phyloP scores from a whole-genome alignment of 306 rosid genomes.

The Trifolium pratense region DNA sequence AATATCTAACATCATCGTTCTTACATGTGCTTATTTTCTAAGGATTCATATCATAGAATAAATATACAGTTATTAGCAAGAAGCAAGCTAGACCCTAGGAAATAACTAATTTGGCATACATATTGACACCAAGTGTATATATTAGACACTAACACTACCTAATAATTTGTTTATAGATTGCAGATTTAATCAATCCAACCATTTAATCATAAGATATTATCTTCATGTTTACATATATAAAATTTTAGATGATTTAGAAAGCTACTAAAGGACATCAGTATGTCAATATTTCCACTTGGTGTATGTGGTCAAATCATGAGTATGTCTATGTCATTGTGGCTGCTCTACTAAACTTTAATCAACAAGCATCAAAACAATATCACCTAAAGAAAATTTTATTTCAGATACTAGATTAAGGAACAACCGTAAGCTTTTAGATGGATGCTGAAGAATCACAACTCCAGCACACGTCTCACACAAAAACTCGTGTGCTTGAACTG shows the following conservation, averaged over 20 bases:
- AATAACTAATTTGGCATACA: neutral
- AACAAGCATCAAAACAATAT: neutral
- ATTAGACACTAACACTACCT: neutral
- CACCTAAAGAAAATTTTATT: neutral
- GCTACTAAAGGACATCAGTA: neutral
- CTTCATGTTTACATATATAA: neutral
- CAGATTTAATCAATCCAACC: neutral
- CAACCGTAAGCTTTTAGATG: slow-evolving; percentile 1
- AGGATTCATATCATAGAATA: slow-evolving; percentile 13
- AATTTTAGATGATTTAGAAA: slow-evolving; percentile 1
- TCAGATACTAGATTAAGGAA: slow-evolving; percentile 11
- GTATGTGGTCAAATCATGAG: neutral
- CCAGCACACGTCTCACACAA: neutral
- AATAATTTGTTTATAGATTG: neutral
- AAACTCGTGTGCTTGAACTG: neutral
- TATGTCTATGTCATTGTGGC: slow-evolving; percentile 1
- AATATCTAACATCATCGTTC: slow-evolving; percentile 8
- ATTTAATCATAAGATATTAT: neutral
- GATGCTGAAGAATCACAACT: neutral
- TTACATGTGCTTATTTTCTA: slow-evolving; percentile 23
- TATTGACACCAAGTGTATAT: neutral
- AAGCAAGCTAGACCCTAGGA: slow-evolving; percentile 14
- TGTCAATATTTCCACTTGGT: neutral
- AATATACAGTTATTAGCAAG: slow-evolving; percentile 14
- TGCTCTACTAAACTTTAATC: neutral